phyloP scores from a whole-genome alignment of 108 stramenopile species.

The Phaeodactylum tricornutum region DNA sequence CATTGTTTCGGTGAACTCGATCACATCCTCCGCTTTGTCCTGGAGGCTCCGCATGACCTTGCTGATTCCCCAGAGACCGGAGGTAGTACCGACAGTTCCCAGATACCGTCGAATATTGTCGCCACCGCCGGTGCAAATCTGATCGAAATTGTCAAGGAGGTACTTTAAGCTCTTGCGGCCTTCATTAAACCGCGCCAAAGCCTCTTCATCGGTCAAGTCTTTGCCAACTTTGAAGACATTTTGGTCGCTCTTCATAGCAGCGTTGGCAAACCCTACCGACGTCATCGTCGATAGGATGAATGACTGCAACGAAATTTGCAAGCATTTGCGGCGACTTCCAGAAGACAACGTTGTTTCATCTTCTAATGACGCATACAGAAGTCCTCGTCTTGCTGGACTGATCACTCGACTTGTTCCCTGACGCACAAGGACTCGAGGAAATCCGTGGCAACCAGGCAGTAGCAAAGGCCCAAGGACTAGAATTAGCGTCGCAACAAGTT shows the following conservation, averaged over 20 bases:
- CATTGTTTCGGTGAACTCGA: slow-evolving; percentile 33
- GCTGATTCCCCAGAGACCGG: slow-evolving; percentile 32
- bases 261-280: too few relatives aligned
- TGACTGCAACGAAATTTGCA: too few relatives aligned
- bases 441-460: too few relatives aligned
- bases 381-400: too few relatives aligned
- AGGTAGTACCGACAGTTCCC: slow-evolving; percentile 42
- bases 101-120: slow-evolving; percentile 56
- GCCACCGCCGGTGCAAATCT: slow-evolving; percentile 40
- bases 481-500: too few relatives aligned
- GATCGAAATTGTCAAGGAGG: slow-evolving; percentile 38
- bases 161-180: slow-evolving; percentile 24
- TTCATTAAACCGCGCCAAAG: slow-evolving; percentile 24
- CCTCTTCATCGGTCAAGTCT: slow-evolving; percentile 22
- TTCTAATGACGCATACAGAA: too few relatives aligned
- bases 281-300: too few relatives aligned
- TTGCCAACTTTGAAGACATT: slow-evolving; percentile 14
- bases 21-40: slow-evolving; percentile 40
- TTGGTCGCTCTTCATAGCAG: slow-evolving; percentile 9
- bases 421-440: too few relatives aligned
- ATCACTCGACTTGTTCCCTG: too few relatives aligned
- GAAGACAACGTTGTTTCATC: too few relatives aligned
- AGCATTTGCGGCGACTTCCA: too few relatives aligned
- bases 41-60: slow-evolving; percentile 34
- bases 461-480: too few relatives aligned